A percentile compares a stretch with the other conserved stretches of the same genome.
Evolutionary conservation across 1,284 basidiomycete species (phyloP).

Genomic region (Ceratobasidium sp.): DNA sequence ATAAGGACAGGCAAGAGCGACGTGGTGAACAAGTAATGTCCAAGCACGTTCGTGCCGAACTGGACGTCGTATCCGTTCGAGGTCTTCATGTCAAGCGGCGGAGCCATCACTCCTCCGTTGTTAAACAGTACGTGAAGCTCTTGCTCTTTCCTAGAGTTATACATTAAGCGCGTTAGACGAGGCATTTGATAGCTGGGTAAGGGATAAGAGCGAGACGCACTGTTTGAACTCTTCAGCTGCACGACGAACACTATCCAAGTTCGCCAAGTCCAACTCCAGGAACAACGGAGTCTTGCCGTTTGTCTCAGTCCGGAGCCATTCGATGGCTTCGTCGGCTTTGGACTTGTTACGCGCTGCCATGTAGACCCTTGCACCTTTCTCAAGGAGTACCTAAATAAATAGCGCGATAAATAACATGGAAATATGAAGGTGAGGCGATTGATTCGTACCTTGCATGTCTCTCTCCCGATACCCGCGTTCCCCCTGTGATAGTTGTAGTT

Average conservation of each 20-base stretch:
- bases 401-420: not conserved
- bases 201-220: slow-evolving; percentile 54
- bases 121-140: slow-evolving; percentile 67
- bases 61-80: slow-evolving; percentile 69
- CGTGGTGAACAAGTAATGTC: slow-evolving; percentile 67
- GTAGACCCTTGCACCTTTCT: slow-evolving; percentile 74
- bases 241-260: slow-evolving; percentile 66
- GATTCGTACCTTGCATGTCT: slow-evolving; percentile 45
- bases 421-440: not conserved
- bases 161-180: not conserved
- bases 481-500: slow-evolving; percentile 50
- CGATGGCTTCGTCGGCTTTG: slow-evolving; percentile 59
- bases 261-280: slow-evolving; percentile 71
- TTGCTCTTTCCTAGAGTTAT: slow-evolving; percentile 60
- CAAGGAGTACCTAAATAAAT: slow-evolving; percentile 60
- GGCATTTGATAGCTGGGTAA: not conserved
- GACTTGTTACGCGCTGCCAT: slow-evolving; percentile 66
- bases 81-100: slow-evolving; percentile 63
- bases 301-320: slow-evolving; percentile 53
- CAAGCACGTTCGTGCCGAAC: slow-evolving; percentile 72
- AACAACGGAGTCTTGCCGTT: slow-evolving; percentile 64
- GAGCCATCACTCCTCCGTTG: slow-evolving; percentile 71
- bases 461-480: slow-evolving; percentile 49
- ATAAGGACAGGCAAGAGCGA: slow-evolving; percentile 66
- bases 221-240: slow-evolving; percentile 66